A percentile compares a stretch with the other conserved stretches of the same genome.
Conservation (phyloP, 352 stramenopile species). For the Phytophthora agathidicida region DNA sequence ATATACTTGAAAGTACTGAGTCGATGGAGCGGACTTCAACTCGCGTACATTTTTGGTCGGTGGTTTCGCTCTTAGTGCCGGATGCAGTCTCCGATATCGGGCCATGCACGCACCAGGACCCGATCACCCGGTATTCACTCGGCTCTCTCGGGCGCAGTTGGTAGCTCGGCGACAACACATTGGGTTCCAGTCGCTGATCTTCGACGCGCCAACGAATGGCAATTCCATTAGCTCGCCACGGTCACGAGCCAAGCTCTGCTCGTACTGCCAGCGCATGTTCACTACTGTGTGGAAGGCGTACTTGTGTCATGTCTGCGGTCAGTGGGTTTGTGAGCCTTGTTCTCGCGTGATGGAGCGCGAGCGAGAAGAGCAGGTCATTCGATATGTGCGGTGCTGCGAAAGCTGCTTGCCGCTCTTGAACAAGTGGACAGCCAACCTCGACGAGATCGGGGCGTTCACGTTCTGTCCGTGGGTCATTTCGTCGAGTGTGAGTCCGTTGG, state of each 20-base stretch:
- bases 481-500: constrained; percentile 45
- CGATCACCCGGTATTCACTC: constrained; percentile 62
- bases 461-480: constrained; percentile 39
- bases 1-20: background rate
- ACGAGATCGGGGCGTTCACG: constrained; percentile 37
- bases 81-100: constrained; percentile 12
- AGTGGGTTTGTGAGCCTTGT: constrained; percentile 53
- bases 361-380: constrained; percentile 45
- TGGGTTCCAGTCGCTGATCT: constrained; percentile 52
- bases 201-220: constrained; percentile 3
- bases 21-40: too few relatives aligned
- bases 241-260: constrained; percentile 1
- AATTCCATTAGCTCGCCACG: background rate
- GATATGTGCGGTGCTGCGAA: constrained; percentile 51
- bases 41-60: constrained; percentile 18
- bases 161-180: constrained; percentile 48
- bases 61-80: constrained; percentile 5
- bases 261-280: constrained; percentile 47
- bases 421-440: constrained; percentile 50
- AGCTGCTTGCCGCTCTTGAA: constrained; percentile 48
- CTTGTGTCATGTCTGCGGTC: constrained; percentile 55
- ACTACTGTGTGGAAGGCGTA: constrained; percentile 46
- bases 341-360: constrained; percentile 60
- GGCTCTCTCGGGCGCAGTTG: constrained; percentile 52
- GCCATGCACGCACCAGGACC: constrained; percentile 23